These are phyloP conservation scores for Golubevia pallescens DNA, from an alignment of 1,284 basidiomycete species.

Conservation along the genomic window DNA sequence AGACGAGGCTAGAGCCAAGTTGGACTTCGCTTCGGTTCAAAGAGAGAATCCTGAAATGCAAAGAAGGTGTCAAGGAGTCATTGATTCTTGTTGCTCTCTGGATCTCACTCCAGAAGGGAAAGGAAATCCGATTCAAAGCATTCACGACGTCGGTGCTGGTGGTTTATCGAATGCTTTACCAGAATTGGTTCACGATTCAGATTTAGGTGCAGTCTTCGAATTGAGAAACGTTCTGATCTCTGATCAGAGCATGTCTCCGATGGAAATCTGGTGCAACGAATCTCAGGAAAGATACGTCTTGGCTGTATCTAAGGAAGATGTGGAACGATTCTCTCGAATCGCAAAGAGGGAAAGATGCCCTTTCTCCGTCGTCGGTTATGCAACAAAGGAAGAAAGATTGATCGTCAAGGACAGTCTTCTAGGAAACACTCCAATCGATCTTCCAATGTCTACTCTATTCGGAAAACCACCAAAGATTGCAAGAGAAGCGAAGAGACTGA, in stretches of 20 bases:
- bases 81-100: constrained; percentile 48
- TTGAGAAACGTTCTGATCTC: constrained; percentile 91
- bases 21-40: constrained; percentile 97
- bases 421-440: constrained; percentile 79
- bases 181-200: constrained; percentile 93
- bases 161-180: constrained; percentile 95
- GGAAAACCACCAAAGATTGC: constrained; percentile 95
- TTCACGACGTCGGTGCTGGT: constrained; percentile 97
- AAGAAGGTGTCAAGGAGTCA: constrained; percentile 93
- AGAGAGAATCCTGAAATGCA: constrained; percentile 99
- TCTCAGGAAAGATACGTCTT: constrained; percentile 97
- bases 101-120: constrained; percentile 28
- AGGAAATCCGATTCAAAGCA: constrained; percentile 82
- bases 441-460: constrained; percentile 94
- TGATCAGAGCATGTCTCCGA: constrained; percentile 91
- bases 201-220: constrained; percentile 89
- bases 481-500: constrained; percentile 73
- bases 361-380: constrained; percentile 85
- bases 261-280: constrained; percentile 99
- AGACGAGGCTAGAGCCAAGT: constrained; percentile 76
- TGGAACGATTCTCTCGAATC: constrained; percentile 69
- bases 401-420: constrained; percentile 88
- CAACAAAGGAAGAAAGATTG: constrained; percentile 77
- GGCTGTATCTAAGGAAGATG: constrained; percentile 65
- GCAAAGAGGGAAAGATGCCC: constrained; percentile 90